Evolutionary conservation across 2,329 filamentous ascomycete genomes (phyloP).

Genomic region (Verruconis gallopava): DNA sequence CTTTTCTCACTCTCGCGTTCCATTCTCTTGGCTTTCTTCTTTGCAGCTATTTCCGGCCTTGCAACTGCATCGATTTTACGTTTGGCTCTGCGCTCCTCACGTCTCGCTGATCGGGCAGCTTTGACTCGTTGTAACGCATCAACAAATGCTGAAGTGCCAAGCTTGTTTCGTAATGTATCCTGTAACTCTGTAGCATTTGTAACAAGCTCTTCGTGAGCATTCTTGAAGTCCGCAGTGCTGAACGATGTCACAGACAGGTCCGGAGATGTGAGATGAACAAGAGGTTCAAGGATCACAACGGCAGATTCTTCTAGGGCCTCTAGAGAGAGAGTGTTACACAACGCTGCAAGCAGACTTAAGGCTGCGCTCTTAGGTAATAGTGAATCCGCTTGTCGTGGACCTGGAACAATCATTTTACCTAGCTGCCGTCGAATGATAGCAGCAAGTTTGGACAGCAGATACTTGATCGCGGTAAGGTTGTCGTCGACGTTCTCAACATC

Average conservation of each 20-base stretch:
- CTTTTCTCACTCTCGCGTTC: constrained; percentile 64
- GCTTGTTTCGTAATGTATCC: constrained; percentile 68
- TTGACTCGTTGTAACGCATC: constrained; percentile 58
- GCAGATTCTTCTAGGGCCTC: constrained; percentile 47
- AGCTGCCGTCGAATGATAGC: constrained; percentile 63
- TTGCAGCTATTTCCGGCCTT: constrained; percentile 64
- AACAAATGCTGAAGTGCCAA: constrained; percentile 73
- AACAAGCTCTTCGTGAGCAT: constrained; percentile 57
- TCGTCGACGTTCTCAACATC: constrained; percentile 21
- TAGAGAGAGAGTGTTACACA: constrained; percentile 48
- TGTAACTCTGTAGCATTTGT: constrained; percentile 64
- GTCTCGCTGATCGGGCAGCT: constrained; percentile 54
- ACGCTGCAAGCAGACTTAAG: constrained; percentile 58
- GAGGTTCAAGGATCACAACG: constrained; percentile 49
- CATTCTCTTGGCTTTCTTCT: constrained; percentile 75
- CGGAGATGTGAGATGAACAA: constrained; percentile 76
- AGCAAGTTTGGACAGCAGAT: constrained; percentile 67
- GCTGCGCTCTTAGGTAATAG: constrained; percentile 64
- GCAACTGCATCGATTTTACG: constrained; percentile 77
- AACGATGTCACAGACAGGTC: constrained; percentile 50
- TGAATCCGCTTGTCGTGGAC: constrained; percentile 39
- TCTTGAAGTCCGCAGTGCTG: constrained; percentile 49
- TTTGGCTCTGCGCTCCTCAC: constrained; percentile 68
- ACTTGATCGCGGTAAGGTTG: constrained; percentile 45
- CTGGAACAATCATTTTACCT: constrained; percentile 9